Conservation (phyloP, 2,329 filamentous ascomycete genomes). For the Leptosphaerulina australis region DNA sequence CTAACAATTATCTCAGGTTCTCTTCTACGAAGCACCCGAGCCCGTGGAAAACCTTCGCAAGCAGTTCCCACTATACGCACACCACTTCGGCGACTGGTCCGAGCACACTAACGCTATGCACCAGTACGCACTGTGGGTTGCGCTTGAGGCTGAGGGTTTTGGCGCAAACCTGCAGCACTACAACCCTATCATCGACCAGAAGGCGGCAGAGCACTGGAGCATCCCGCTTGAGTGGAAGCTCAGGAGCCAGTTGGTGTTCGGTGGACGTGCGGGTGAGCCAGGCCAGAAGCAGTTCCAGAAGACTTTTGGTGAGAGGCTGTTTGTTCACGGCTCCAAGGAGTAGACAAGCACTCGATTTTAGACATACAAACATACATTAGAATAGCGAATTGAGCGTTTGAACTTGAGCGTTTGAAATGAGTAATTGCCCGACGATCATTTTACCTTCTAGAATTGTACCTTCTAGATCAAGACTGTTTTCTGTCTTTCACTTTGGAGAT, state of each 20-base stretch:
- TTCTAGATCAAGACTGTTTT: neutral
- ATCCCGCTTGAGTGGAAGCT: constrained; percentile 76
- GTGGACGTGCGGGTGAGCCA: constrained; percentile 61
- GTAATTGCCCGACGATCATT: too few species aligned
- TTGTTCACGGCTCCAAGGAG: constrained; percentile 47
- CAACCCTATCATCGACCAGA: constrained; percentile 81
- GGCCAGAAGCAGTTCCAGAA: constrained; percentile 69
- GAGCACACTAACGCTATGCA: constrained; percentile 81
- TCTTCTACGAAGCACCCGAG: constrained; percentile 84
- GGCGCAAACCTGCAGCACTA: constrained; percentile 93
- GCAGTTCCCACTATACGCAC: constrained; percentile 74
- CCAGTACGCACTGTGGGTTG: constrained; percentile 80
- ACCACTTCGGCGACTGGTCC: constrained; percentile 79
- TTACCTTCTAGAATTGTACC: neutral
- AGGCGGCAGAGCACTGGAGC: constrained; percentile 72
- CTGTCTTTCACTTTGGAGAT: neutral
- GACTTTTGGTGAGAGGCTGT: constrained; percentile 65
- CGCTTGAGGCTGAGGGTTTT: constrained; percentile 80
- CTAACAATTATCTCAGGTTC: constrained; percentile 57
- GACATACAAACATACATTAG: neutral
- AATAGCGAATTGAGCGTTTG: constrained; percentile 8
- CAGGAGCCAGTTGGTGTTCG: constrained; percentile 85
- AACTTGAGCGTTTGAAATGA: too few species aligned
- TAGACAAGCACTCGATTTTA: constrained; percentile 11
- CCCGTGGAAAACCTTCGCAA: constrained; percentile 70